Evolutionary conservation across 2,329 filamentous ascomycete species (phyloP).

Genomic region (Aspergillus neoniger): DNA sequence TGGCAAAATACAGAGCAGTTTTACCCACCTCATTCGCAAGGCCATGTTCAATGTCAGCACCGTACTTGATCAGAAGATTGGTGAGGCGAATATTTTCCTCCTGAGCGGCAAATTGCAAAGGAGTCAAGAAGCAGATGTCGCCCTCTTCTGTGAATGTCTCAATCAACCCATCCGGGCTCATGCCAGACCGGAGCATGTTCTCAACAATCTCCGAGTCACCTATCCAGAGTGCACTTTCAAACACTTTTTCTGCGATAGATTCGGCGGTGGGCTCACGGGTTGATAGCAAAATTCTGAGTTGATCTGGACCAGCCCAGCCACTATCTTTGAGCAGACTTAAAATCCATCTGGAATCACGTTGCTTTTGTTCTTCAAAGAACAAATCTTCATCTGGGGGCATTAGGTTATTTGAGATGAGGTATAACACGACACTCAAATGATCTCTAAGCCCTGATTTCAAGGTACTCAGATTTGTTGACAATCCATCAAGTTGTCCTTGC

Average conservation of each 20-base stretch:
- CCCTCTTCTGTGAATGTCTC: not conserved
- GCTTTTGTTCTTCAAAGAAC: not conserved
- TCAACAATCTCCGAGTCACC: not conserved
- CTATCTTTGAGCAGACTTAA: conserved; percentile 3
- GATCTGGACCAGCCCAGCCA: conserved; percentile 1
- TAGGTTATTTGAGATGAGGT: conserved; percentile 22
- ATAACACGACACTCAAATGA: conserved; percentile 7
- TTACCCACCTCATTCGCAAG: not conserved
- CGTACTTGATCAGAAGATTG: not conserved
- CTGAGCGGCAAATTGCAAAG: conserved; percentile 3
- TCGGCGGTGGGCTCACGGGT: conserved; percentile 19
- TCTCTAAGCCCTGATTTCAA: not conserved
- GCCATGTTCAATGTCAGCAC: conserved; percentile 1
- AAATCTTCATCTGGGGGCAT: not conserved
- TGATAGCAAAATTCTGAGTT: conserved; percentile 2
- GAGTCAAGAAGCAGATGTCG: not conserved
- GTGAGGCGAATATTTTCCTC: not conserved
- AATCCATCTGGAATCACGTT: not conserved
- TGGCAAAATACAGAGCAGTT: conserved; percentile 5
- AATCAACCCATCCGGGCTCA: conserved; percentile 1
- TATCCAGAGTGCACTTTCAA: conserved; percentile 15
- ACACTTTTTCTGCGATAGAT: conserved; percentile 19
- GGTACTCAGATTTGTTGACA: not conserved
- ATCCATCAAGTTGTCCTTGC: conserved; percentile 1
- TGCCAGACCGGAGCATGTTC: not conserved